These are phyloP conservation scores for Schizosaccharomyces octosporus DNA, from an alignment of 805 yeast genomes.

Conservation along the genomic window DNA sequence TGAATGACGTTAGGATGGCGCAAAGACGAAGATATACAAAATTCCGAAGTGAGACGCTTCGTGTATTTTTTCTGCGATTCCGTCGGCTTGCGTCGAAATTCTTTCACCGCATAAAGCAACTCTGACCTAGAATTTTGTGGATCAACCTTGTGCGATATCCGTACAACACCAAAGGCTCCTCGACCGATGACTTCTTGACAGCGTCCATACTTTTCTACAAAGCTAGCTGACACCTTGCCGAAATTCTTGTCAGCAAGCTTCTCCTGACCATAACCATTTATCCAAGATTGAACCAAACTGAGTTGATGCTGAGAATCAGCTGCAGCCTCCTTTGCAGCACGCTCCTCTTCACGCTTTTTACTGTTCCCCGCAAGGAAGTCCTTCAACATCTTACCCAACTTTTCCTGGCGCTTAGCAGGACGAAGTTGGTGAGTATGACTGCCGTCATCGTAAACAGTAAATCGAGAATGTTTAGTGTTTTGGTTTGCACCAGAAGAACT, in stretches of 20 bases:
- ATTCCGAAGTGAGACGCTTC: conserved; percentile 66
- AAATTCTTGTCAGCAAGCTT: conserved; percentile 11
- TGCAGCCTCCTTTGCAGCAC: conserved; percentile 4
- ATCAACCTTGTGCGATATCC: conserved; percentile 46
- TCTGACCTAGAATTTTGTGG: conserved; percentile 19
- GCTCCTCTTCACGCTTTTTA: conserved; percentile 12
- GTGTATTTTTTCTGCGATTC: conserved; percentile 35
- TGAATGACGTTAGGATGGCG: conserved; percentile 54
- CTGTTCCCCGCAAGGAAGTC: conserved; percentile 11
- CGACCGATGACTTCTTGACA: conserved; percentile 88
- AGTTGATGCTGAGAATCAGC: conserved; percentile 4
- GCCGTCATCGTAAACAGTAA: conserved; percentile 24
- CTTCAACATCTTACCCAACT: conserved; percentile 39
- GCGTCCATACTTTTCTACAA: conserved; percentile 73
- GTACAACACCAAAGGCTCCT: conserved; percentile 83
- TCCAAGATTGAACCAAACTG: conserved; percentile 8
- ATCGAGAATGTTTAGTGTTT: not conserved
- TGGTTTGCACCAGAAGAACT: not conserved
- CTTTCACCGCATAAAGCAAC: conserved; percentile 47
- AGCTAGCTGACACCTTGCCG: conserved; percentile 20
- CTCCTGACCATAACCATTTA: conserved; percentile 7
- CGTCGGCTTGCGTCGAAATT: conserved; percentile 34
- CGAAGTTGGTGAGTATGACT: conserved; percentile 55
- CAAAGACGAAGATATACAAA: conserved; percentile 59
- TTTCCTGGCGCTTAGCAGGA: conserved; percentile 28